Evolutionary conservation across 2,329 filamentous ascomycete species (phyloP), one percentile per base, ranked within the genome.

Genomic region (Fusarium sp.): DNA sequence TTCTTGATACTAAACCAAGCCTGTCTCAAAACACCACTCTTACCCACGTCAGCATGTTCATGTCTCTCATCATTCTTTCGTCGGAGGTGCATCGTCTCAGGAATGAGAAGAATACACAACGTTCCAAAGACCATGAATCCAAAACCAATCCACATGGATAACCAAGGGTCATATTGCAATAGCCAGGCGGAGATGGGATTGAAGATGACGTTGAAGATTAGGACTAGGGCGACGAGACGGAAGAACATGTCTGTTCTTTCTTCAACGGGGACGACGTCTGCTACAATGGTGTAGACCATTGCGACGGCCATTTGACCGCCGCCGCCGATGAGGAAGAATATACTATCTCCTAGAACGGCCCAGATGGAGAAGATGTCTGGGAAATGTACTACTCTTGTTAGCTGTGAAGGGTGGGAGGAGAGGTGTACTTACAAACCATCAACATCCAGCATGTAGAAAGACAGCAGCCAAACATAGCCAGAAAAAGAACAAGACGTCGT

Each of bases 241-340:
- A 82, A 84, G 67, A 83, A 85, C 32, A 79, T 74, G 11, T 78
- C 76, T 8, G 84, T 82, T 51, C 82, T 65, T 47, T 80, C 76
- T 1, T 73, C 76, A 1, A 80, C 74, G 1, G 82, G 81, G 0
- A 81, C 74, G 2, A 83, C 80, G 56, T 86, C 84, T n/a, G 81
- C 79, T 15, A 84, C 61, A 40, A 82, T 78, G 10, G 84, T 86
- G 72, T 79, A 85, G 9, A 83, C 59, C 82, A 85, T 84, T 53
- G 83, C 82, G 3, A 69, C 65, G 0, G 79, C 74, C 63, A 84
- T 80, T 16, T 77, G 67, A 0, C 68, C 67, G 22, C 83, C 83
- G 11, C 82, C 82, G 1, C 84, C 83, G 49, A 85, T 77, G 53
- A 85, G 71, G 25, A 74, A 76, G 22, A 81, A 80, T 1, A 80